phyloP scores from a whole-genome alignment of 106 monocot species.

The Xerophyta viscosa region DNA sequence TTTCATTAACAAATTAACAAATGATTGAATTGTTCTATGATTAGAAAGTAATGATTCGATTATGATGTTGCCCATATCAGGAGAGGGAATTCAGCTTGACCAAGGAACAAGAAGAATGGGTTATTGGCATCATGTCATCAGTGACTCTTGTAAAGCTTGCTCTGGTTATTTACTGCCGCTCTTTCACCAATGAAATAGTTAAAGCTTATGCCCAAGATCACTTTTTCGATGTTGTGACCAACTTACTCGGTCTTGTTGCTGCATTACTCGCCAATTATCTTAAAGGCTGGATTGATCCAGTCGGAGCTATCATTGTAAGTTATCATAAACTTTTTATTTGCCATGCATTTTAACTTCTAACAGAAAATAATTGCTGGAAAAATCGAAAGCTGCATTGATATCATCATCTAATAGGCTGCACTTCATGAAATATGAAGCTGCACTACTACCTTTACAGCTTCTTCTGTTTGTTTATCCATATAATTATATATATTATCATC shows the following conservation, averaged over 20 bases:
- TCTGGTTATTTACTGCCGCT: constrained; percentile 70
- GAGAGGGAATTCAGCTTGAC: constrained; percentile 62
- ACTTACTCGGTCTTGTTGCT: constrained; percentile 77
- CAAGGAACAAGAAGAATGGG: constrained; percentile 69
- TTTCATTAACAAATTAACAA: too few relatives aligned
- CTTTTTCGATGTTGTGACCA: constrained; percentile 97
- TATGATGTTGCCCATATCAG: constrained; percentile 18
- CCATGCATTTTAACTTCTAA: background rate
- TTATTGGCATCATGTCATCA: constrained; percentile 69
- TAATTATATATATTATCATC: too few relatives aligned
- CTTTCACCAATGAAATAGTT: constrained; percentile 93
- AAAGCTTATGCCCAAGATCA: constrained; percentile 98
- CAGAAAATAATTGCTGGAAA: too few relatives aligned
- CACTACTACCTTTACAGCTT: too few relatives aligned
- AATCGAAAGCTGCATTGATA: too few relatives aligned
- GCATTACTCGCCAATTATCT: constrained; percentile 86
- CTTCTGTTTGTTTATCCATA: too few relatives aligned
- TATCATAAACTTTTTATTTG: background rate
- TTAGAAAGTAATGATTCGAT: too few relatives aligned
- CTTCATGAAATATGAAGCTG: too few relatives aligned
- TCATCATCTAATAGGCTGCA: too few relatives aligned
- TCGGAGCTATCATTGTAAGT: constrained; percentile 95
- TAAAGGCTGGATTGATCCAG: constrained; percentile 80
- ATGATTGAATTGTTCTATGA: too few relatives aligned
- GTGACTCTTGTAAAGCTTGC: constrained; percentile 84